Evolutionary conservation across 2,329 filamentous ascomycete species (phyloP), one percentile per base, ranked within the genome.

Genomic region (Thielaviopsis ethacetica): DNA sequence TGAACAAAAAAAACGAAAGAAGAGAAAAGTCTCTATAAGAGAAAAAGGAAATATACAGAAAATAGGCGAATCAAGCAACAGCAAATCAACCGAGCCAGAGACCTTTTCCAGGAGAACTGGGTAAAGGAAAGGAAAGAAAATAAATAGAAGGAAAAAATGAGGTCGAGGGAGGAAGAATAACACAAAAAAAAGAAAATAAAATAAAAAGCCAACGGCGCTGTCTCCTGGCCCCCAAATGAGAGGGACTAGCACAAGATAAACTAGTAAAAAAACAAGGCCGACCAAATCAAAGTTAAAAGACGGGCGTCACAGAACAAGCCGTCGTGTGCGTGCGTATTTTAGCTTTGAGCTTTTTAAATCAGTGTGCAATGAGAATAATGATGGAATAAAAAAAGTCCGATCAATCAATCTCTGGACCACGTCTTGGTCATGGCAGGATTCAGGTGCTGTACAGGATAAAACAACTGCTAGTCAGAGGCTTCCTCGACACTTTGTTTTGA

Each of bases 201-300:
- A 61, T 17, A 47, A 56, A 38, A 34, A 27, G 21, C 41, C 52
- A 38, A 34, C 27, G 44, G 15, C 58, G 50, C 34, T 47, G 38
- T 22, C 38, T 52, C 47, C 15, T 58, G 24, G 55, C 47, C 38
- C 55, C 51, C 21, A 53, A 61, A 52, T 57, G n/a, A 57, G 38
- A 51, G 49, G 50, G 54, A 49, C 26, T 27, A 27, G 38, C 41
- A 49, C 57, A 26, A 54, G 38, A 50, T 44, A 55, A 27, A 61
- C 50, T 57, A 58, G 30, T 34, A 34, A 34, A 34, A 34, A 34
- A 34, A 9, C 30, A 34, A 34, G 30, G 30, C 30, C 30, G 30
- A 26, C 17, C 10, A 49, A 61, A 52, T 51, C 49, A 34, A 34
- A 34, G 7, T 9, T 34, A 34, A 51, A 41, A 49, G 22, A 51